phyloP scores from a whole-genome alignment of 2,329 filamentous ascomycete species.

The Epichloe typhina region DNA sequence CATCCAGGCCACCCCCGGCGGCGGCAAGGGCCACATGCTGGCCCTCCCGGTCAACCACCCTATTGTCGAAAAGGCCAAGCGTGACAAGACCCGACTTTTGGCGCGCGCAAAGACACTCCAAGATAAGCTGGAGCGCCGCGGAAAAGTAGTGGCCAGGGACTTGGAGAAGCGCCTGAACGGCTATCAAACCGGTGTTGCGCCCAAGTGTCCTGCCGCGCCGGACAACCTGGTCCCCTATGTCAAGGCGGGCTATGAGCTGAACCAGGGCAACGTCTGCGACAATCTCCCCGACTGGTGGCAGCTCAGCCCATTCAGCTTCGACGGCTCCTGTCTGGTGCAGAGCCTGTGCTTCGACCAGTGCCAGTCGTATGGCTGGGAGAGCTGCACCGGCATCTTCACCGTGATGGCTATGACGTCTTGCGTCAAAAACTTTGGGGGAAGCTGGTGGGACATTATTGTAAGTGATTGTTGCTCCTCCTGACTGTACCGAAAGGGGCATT shows the following conservation, averaged over 20 bases:
- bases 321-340: not conserved
- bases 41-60: not conserved
- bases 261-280: not conserved
- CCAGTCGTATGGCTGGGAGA: not conserved
- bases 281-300: not conserved
- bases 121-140: not conserved
- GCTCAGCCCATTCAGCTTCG: not conserved
- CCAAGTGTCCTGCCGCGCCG: not conserved
- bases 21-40: not conserved
- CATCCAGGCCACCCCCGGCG: not conserved
- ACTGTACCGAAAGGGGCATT: not conserved
- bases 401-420: not conserved
- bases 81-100: not conserved
- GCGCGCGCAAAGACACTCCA: not conserved
- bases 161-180: not conserved
- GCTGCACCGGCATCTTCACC: not conserved
- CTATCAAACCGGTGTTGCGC: not conserved
- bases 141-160: not conserved
- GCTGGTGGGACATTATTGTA: not conserved
- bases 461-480: not conserved
- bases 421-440: not conserved
- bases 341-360: not conserved
- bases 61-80: not conserved
- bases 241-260: not conserved
- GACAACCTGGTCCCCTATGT: not conserved